A percentile compares a stretch with the other conserved stretches of the same genome.
Evolutionary conservation across 768 basidiomycete genomes (phyloP).

Genomic region (Lentinula sp.): DNA sequence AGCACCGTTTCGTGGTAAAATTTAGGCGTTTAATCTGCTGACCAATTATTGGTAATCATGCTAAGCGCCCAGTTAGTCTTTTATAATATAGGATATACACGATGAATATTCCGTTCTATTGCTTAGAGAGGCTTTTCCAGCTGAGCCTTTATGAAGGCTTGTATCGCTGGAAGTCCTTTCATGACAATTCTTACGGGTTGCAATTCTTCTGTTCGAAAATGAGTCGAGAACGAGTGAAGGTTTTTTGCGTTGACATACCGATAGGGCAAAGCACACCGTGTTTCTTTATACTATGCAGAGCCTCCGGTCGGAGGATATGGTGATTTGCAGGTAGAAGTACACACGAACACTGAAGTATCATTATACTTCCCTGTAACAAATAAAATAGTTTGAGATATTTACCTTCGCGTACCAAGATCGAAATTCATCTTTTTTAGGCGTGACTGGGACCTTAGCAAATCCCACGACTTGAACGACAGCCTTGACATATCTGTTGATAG

Average conservation of each 20-base stretch:
- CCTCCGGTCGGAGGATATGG: conserved; percentile 36
- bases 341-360: conserved; percentile 57
- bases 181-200: conserved; percentile 72
- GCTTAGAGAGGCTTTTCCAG: conserved; percentile 6
- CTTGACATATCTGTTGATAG: conserved; percentile 58
- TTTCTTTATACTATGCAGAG: conserved; percentile 41
- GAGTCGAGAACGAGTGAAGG: not conserved
- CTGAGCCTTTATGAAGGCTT: conserved; percentile 43
- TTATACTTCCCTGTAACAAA: not conserved
- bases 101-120: not conserved
- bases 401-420: conserved; percentile 74
- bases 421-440: conserved; percentile 52
- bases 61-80: no score
- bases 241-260: conserved; percentile 32
- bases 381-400: conserved; percentile 9
- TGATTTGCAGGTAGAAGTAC: conserved; percentile 67
- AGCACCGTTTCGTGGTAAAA: no score
- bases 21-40: no score
- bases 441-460: conserved; percentile 44
- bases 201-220: conserved; percentile 44
- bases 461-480: conserved; percentile 80
- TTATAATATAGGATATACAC: no score
- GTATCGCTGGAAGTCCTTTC: conserved; percentile 57
- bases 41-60: no score
- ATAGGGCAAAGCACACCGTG: conserved; percentile 63